Conservation (phyloP, 2,329 filamentous ascomycete species). For the Arthroderma sp. region DNA sequence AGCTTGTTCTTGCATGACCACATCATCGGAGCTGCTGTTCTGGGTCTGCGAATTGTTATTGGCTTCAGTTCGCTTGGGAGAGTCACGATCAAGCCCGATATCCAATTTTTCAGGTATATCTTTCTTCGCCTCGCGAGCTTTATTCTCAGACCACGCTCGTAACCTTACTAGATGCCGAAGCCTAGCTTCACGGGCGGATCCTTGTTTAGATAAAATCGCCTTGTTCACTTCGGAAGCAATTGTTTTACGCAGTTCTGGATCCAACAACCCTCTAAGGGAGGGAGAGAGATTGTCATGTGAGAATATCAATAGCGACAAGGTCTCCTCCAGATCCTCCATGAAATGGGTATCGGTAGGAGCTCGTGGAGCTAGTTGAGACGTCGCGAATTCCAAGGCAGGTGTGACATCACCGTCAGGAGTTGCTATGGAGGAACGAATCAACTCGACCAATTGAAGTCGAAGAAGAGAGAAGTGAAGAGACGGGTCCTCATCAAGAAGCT, state of each 20-base stretch:
- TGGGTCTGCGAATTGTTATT: conserved; percentile 11
- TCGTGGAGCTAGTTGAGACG: conserved; percentile 70
- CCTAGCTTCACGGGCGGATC: conserved; percentile 61
- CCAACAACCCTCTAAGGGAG: conserved; percentile 60
- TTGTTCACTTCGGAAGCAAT: conserved; percentile 87
- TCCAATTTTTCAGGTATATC: conserved; percentile 34
- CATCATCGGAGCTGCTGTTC: conserved; percentile 24
- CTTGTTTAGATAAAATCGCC: conserved; percentile 64
- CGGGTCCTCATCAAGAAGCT: conserved; percentile 80
- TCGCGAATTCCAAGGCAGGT: conserved; percentile 75
- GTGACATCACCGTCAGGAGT: conserved; percentile 57
- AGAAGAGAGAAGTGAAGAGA: conserved; percentile 80
- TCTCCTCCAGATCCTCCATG: conserved; percentile 74
- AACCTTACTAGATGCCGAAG: conserved; percentile 70
- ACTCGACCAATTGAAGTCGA: conserved; percentile 81
- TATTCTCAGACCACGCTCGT: conserved; percentile 68
- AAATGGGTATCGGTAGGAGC: conserved; percentile 72
- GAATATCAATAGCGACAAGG: conserved; percentile 86
- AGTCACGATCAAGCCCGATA: conserved; percentile 29
- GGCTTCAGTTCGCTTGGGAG: conserved; percentile 15
- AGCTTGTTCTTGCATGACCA: conserved; percentile 29
- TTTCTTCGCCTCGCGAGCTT: conserved; percentile 34
- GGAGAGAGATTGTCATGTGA: conserved; percentile 66
- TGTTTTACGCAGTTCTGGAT: conserved; percentile 63
- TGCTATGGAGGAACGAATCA: conserved; percentile 65